Percentiles rank a stretch among this genome's conserved stretches.
Evolutionary conservation across 2,329 filamentous ascomycete genomes (phyloP).

Genomic region (Sordariomycetes sp.): DNA sequence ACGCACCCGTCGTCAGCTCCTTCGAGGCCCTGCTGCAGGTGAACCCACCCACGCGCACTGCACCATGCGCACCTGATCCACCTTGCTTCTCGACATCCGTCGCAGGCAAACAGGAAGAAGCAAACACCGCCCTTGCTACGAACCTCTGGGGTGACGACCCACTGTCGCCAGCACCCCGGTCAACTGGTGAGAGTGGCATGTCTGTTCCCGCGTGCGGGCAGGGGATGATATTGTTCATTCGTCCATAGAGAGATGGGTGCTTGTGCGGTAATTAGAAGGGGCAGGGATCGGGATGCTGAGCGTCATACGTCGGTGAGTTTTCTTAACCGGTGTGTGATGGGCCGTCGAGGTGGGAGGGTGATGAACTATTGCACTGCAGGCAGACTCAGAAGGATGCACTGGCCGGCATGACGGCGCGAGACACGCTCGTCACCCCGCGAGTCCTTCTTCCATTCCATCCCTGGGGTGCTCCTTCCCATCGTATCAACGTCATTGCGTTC

Average conservation of each 20-base stretch:
- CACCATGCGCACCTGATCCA: too few relatives aligned
- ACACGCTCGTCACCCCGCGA: neutral
- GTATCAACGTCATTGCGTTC: neutral
- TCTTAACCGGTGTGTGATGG: neutral
- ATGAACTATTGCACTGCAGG: neutral
- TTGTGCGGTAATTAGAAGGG: neutral
- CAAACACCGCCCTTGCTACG: neutral
- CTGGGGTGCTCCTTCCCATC: neutral
- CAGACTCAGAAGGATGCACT: neutral
- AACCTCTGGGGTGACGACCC: neutral
- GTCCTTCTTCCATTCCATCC: neutral
- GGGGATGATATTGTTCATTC: neutral
- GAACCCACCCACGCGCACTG: neutral
- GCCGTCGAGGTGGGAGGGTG: neutral
- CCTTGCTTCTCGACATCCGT: neutral
- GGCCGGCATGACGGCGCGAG: neutral
- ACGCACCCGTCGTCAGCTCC: neutral
- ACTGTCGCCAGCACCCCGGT: neutral
- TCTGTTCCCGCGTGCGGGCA: neutral
- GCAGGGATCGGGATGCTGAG: neutral
- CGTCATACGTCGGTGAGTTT: neutral
- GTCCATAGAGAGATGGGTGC: neutral
- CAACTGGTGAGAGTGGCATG: neutral
- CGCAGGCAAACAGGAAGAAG: neutral
- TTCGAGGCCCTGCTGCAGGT: neutral